Evolutionary conservation across 75 land plant species (phyloP), one percentile per base, ranked within the genome.

Genomic region (Chamaecyparis obtusa): DNA sequence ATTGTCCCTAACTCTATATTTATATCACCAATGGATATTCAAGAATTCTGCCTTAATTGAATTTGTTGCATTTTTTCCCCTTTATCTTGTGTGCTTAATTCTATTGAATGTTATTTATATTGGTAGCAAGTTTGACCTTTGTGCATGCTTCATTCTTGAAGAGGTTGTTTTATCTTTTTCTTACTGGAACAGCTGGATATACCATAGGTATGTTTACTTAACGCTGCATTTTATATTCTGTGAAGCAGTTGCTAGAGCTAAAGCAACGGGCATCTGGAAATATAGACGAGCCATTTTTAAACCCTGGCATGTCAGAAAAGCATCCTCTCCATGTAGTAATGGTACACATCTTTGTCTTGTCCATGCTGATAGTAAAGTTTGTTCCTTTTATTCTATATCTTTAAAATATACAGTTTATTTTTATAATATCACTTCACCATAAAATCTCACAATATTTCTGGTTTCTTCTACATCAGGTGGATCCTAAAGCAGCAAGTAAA

Each of bases 311-410:
- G 84, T 93, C 97, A 76, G 99, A 96, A 86, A 95, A 94, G 86
- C 95, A 96, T 81, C 99, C 99, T 46, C 90, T 98, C 83, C 99
- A 98, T 94, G 99, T 98, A 39, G 98, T 97, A 41, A 98, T 98
- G 99, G 99, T 97, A 88, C 92, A 90, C 2, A 43, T 16, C 89
- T n/a, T 37, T 43, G 19, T 36, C 86, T 87, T 32, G 71, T 44
- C 51, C 48, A 11, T 5, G 43, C 82, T 69, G 35, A 48, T 39
- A 77, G 60, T 64, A 49, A 14, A 36, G n/a, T 84, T 17, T 24
- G 36, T 84, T 84, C 64, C 83, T 81, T 24, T 84, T 10, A 72
- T 86, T 33, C 9, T 83, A 13, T 24, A 24, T 21, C 32, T 36
- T 9, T 30, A 86, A 24, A 5, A 24, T 37, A 10, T 24, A n/a